Base-by-base conservation (phyloP, 1,139 yeast genomes). In the Yamadazyma diospyri region DNA sequence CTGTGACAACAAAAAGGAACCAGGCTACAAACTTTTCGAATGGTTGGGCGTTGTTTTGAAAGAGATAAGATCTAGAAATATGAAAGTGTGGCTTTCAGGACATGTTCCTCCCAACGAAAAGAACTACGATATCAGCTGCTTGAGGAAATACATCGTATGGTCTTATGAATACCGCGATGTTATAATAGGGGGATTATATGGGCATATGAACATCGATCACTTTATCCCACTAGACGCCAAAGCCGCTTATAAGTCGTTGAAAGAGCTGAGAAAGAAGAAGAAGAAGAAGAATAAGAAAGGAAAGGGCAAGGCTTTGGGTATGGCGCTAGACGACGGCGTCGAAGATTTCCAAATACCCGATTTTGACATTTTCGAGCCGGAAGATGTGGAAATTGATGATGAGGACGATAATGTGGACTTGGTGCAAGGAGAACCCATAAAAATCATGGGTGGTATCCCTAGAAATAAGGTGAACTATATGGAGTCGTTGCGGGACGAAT, bases 161-260 rank as follows among this genome's bases (percentile, higher is more conserved):
- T 61, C 78, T 25, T 77, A 84, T 47, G 95, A 84, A 50, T 86
- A 80, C 52, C 69, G 94, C 43, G 95, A 86, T 51, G 72, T 86
- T 22, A 81, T 86, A 27, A 67, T 86, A 41, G 95, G 95, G 17
- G 88, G 92, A 9, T 59, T 86, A 19, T 86, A 73, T 53, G 95
- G 95, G 0, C 95, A 86, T 51, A 86, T 86, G 95, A 86, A 86
- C 55, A 62, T 85, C 38, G 95, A 86, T 52, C 95, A 86, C 58
- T 85, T 84, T 50, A 69, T 83, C 30, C 86, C 94, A 0, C 65
- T 81, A 43, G 94, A 85, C 59, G 72, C 87, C 1, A 71, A 71
- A 25, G 72, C 76, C 40, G 85, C 92, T 1, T 79, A 83, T 61
- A 65, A 69, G 37, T 72, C 81, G 2, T 63, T 74, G 32, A 50